Percentiles rank a stretch among this genome's conserved stretches.
phyloP scores from a whole-genome alignment of 1,284 basidiomycete species.

The Grifola frondosa region DNA sequence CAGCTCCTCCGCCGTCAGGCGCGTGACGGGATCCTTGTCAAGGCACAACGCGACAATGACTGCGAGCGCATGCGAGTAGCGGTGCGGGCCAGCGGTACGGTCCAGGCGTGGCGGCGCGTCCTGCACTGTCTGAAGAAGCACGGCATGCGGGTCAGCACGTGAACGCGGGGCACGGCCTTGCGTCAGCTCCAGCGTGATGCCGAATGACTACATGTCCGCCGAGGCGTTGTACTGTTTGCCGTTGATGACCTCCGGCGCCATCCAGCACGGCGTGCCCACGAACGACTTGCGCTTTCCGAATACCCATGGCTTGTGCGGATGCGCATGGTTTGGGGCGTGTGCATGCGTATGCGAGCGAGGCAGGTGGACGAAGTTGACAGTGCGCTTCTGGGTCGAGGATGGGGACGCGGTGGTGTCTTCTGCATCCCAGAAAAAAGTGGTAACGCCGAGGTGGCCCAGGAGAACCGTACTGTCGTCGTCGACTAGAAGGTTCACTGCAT shows the following conservation, averaged over 20 bases:
- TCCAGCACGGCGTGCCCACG: conserved; percentile 93
- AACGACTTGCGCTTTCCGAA: conserved; percentile 78
- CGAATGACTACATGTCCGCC: conserved; percentile 90
- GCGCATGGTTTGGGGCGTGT: conserved; percentile 17
- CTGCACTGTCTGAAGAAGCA: conserved; percentile 74
- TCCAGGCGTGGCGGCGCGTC: conserved; percentile 73
- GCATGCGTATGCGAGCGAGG: conserved; percentile 4
- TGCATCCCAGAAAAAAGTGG: conserved; percentile 72
- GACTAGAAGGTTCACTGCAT: conserved; percentile 84
- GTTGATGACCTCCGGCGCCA: conserved; percentile 88
- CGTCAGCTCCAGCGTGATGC: conserved; percentile 82
- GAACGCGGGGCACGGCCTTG: conserved; percentile 81
- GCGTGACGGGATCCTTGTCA: conserved; percentile 73
- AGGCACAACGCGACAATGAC: conserved; percentile 79
- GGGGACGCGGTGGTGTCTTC: conserved; percentile 34
- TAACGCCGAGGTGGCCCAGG: conserved; percentile 84
- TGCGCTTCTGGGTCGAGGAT: conserved; percentile 11
- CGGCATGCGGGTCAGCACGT: conserved; percentile 68
- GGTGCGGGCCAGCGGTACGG: conserved; percentile 65
- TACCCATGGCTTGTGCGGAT: conserved; percentile 23
- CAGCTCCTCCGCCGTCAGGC: conserved; percentile 77
- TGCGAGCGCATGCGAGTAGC: conserved; percentile 79
- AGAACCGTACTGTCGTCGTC: conserved; percentile 87
- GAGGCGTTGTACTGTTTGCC: conserved; percentile 79
- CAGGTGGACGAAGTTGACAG: conserved; percentile 8